A percentile compares a stretch with the other conserved stretches of the same genome.
phyloP scores from a whole-genome alignment of 345 rosid genomes.

The Rhizophora mangle region DNA sequence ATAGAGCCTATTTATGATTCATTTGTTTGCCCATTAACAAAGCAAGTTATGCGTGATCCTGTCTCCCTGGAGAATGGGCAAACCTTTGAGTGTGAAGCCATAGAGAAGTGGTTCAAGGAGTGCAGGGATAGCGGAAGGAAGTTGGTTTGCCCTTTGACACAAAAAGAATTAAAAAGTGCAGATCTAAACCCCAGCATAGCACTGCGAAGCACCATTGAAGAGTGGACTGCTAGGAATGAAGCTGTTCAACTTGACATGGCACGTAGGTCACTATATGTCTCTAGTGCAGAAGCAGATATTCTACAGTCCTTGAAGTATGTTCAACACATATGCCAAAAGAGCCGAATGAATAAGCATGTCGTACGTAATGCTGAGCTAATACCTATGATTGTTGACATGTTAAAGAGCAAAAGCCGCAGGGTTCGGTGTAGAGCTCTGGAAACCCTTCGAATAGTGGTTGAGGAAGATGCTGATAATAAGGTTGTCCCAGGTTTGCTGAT shows the following conservation, averaged over 20 bases:
- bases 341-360: conserved; percentile 45
- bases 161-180: conserved; percentile 48
- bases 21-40: conserved; percentile 88
- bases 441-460: conserved; percentile 68
- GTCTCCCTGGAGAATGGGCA: conserved; percentile 85
- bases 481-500: conserved; percentile 36
- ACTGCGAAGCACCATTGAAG: conserved; percentile 77
- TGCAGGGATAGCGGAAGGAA: conserved; percentile 59
- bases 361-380: conserved; percentile 67
- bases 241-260: conserved; percentile 82
- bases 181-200: conserved; percentile 83
- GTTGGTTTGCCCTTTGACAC: conserved; percentile 74
- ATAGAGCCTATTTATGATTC: conserved; percentile 81
- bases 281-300: conserved; percentile 63
- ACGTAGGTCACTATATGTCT: conserved; percentile 52
- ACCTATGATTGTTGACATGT: conserved; percentile 70
- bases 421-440: conserved; percentile 72
- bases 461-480: conserved; percentile 85
- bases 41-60: conserved; percentile 82
- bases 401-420: conserved; percentile 69
- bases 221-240: conserved; percentile 95
- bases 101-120: conserved; percentile 83
- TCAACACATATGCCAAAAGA: conserved; percentile 51
- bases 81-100: conserved; percentile 87
- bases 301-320: conserved; percentile 57